Evolutionary conservation across 768 basidiomycete species (phyloP), one percentile per base, ranked within the genome.

Genomic region (Lactarius trivialis): DNA sequence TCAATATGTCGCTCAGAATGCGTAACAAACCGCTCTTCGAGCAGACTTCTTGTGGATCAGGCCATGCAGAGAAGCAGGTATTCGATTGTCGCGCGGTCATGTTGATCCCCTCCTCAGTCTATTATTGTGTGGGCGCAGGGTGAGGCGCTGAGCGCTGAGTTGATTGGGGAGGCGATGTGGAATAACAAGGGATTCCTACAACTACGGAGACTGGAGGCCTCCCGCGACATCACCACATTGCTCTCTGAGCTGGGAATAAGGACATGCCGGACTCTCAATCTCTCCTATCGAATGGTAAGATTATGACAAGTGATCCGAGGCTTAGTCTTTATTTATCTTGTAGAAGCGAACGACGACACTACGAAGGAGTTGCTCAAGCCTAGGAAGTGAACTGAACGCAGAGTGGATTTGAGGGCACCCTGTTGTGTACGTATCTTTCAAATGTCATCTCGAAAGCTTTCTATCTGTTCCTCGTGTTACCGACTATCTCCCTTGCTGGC

Each of bases 1-100:
- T 50, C 56, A 59, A 68, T 63, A 66, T 66, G 64, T 63, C 32
- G 33, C 48, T 30, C 76, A 96, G 86, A 89, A 98, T 68, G 97
- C 97, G n/a, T 97, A 99, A 83, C 97, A 99, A 85, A 98, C 95
- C 48, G 97, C 97, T 9, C 80, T 98, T 58, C 84, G 96, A 58
- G 97, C 97, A 2, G 97, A 96, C 7, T 99, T 97, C 79, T 98
- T 63, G 97, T 99, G 51, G 97, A 99, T 73, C 95, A 98, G 75
- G 97, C 97, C 32, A 88, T 97, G 66, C 97, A 76, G 97, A 99
- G 79, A 98, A 99, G 79, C 89, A 92, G 80, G 90, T 82, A 59
- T 52, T 17, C 55, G 12, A 15, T 56, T 34, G 53, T 49, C 62
- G 60, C 61, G 58, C 41, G 36, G 60, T 59, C 60, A 45, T 50